Percentiles rank a stretch among this genome's conserved stretches.
These are phyloP conservation scores for Mortierella sp. DNA, from an alignment of 371 early-diverging fungal genomes.

Conservation along the genomic window DNA sequence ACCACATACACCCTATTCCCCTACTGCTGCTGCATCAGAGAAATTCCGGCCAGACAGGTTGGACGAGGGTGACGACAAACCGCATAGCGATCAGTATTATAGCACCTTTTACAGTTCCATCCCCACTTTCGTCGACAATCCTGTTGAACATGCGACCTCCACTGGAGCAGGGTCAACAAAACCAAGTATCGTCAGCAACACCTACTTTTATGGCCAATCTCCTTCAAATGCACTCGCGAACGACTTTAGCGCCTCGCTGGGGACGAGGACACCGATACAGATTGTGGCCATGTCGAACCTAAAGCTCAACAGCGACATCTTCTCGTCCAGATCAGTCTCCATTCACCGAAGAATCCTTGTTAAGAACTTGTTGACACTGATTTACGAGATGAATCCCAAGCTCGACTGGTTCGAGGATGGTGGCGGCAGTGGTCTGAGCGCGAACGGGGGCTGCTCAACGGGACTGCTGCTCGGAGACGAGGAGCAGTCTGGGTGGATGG, in stretches of 20 bases:
- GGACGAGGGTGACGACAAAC: not conserved
- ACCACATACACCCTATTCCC: not conserved
- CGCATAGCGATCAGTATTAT: not conserved
- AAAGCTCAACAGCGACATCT: constrained; percentile 37
- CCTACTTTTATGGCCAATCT: not conserved
- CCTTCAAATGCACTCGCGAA: not conserved
- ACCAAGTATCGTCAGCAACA: not conserved
- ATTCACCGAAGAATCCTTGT: constrained; percentile 38
- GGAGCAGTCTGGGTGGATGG: constrained; percentile 25
- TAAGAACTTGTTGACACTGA: constrained; percentile 34
- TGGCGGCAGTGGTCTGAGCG: not conserved
- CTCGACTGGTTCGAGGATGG: constrained; percentile 35
- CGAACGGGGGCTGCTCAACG: not conserved
- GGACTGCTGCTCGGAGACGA: constrained; percentile 8
- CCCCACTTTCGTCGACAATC: not conserved
- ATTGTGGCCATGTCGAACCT: constrained; percentile 32
- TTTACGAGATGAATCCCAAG: constrained; percentile 32
- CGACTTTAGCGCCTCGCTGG: constrained; percentile 16
- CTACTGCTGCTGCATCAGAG: not conserved
- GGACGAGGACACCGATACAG: constrained; percentile 14
- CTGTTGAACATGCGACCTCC: not conserved
- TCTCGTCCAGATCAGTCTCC: constrained; percentile 29
- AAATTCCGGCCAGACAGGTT: not conserved
- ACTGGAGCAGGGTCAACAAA: not conserved
- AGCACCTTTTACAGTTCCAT: not conserved